These are phyloP conservation scores for Aspergillus hiratsukae DNA, from an alignment of 2,329 filamentous ascomycete species.

Conservation along the genomic window DNA sequence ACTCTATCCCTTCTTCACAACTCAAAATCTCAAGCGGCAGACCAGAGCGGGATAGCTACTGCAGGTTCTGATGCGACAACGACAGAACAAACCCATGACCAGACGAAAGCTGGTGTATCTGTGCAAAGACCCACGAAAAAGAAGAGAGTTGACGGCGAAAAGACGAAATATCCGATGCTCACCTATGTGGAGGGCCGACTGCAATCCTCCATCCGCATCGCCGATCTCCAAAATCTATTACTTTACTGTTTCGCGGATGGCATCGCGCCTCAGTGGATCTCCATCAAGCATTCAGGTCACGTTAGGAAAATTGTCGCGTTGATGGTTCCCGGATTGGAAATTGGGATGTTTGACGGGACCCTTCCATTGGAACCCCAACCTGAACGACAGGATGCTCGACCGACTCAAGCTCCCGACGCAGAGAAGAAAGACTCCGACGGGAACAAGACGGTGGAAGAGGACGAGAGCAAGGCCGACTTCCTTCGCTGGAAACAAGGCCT, in stretches of 20 bases:
- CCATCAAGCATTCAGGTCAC: constrained; percentile 52
- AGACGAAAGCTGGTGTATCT: constrained; percentile 15
- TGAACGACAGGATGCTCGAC: constrained; percentile 1
- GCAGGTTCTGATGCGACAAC: not conserved
- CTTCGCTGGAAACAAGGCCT: constrained; percentile 38
- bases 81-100: constrained; percentile 1
- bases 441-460: constrained; percentile 18
- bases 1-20: constrained; percentile 29
- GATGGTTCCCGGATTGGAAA: constrained; percentile 88
- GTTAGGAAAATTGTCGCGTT: constrained; percentile 75
- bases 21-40: constrained; percentile 9
- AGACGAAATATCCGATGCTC: constrained; percentile 50
- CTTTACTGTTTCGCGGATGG: constrained; percentile 61
- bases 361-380: constrained; percentile 37
- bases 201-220: constrained; percentile 53
- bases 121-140: constrained; percentile 22
- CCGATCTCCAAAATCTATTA: constrained; percentile 55
- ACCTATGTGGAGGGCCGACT: constrained; percentile 52
- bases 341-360: constrained; percentile 74
- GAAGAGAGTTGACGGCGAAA: constrained; percentile 37
- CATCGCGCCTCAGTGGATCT: constrained; percentile 59
- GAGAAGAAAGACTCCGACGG: not conserved
- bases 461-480: constrained; percentile 28
- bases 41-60: constrained; percentile 5
- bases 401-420: not conserved